phyloP scores from a whole-genome alignment of 176 grass and related monocot species.

The Raddia guianensis region DNA sequence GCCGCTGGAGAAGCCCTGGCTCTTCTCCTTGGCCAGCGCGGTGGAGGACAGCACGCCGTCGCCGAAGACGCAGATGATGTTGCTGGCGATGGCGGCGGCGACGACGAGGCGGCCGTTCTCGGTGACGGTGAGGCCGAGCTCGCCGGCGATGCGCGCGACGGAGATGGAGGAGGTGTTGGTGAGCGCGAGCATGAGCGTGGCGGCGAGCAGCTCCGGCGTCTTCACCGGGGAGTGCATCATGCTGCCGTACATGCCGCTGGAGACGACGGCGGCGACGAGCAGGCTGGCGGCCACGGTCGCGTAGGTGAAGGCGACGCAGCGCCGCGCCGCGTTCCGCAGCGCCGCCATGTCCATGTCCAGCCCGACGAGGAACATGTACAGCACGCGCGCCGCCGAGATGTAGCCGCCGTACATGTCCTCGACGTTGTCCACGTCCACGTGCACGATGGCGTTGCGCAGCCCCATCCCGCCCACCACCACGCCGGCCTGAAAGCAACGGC shows the following conservation, averaged over 20 bases:
- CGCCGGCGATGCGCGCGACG: slow-evolving; percentile 32
- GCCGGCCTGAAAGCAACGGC: slow-evolving; percentile 29
- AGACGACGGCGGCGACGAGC: slow-evolving; percentile 38
- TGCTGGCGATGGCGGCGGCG: slow-evolving; percentile 38
- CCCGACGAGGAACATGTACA: slow-evolving; percentile 61
- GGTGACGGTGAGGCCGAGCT: slow-evolving; percentile 46
- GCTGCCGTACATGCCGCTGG: slow-evolving; percentile 56
- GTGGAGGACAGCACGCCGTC: slow-evolving; percentile 49
- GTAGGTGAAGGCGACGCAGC: slow-evolving; percentile 51
- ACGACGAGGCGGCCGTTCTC: slow-evolving; percentile 52
- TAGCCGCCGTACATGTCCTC: slow-evolving; percentile 57
- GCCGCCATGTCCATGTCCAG: slow-evolving; percentile 46
- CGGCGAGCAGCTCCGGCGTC: slow-evolving; percentile 55
- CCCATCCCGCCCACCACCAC: slow-evolving; percentile 46
- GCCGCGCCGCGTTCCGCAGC: slow-evolving; percentile 29
- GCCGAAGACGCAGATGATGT: slow-evolving; percentile 57
- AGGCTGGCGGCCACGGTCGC: slow-evolving; percentile 54
- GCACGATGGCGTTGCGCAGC: slow-evolving; percentile 42
- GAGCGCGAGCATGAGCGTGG: slow-evolving; percentile 53
- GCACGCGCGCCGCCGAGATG: slow-evolving; percentile 15
- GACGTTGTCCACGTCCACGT: slow-evolving; percentile 58
- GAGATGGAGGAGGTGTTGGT: slow-evolving; percentile 38
- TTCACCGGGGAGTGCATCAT: slow-evolving; percentile 68
- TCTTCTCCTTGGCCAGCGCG: slow-evolving; percentile 23
- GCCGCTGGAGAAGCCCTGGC: not conserved